Percentiles rank a stretch among this genome's conserved stretches.
Evolutionary conservation across 768 basidiomycete species (phyloP).

Genomic region (Tremella mesenterica): DNA sequence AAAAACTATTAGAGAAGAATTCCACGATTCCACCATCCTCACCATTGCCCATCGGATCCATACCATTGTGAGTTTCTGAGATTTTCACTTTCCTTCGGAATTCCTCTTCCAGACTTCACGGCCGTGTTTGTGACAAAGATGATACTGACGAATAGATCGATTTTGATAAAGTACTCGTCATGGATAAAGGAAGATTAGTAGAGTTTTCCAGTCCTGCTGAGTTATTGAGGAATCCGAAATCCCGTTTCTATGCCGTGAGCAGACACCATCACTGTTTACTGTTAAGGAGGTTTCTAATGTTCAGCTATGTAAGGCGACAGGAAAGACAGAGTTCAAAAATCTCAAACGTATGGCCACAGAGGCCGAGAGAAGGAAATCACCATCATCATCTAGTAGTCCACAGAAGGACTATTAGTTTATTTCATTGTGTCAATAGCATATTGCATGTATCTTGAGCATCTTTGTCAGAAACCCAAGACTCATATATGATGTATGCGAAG

Average conservation of each 20-base stretch:
- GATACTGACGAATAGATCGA: conserved; percentile 52
- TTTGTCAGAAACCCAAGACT: too few species aligned
- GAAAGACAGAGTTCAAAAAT: conserved; percentile 38
- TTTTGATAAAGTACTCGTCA: conserved; percentile 55
- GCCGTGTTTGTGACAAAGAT: neutral
- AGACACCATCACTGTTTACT: neutral
- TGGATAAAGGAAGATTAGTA: conserved; percentile 67
- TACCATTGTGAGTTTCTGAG: conserved; percentile 54
- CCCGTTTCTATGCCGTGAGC: conserved; percentile 38
- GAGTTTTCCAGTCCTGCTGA: conserved; percentile 54
- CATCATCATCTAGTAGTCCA: too few species aligned
- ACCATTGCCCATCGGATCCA: conserved; percentile 74
- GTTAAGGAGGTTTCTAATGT: neutral
- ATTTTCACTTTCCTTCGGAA: conserved; percentile 1
- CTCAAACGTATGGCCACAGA: conserved; percentile 34
- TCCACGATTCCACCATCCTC: conserved; percentile 68
- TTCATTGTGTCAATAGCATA: too few species aligned
- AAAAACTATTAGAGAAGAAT: conserved; percentile 47
- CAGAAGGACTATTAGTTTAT: too few species aligned
- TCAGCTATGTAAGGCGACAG: conserved; percentile 42
- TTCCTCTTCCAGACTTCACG: too few species aligned
- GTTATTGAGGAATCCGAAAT: conserved; percentile 34
- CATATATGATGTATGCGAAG: too few species aligned
- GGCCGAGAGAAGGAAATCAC: conserved; percentile 35
- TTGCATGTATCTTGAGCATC: too few species aligned